Conservation (phyloP, 257 asterid genomes). For the Solanum chaucha region DNA sequence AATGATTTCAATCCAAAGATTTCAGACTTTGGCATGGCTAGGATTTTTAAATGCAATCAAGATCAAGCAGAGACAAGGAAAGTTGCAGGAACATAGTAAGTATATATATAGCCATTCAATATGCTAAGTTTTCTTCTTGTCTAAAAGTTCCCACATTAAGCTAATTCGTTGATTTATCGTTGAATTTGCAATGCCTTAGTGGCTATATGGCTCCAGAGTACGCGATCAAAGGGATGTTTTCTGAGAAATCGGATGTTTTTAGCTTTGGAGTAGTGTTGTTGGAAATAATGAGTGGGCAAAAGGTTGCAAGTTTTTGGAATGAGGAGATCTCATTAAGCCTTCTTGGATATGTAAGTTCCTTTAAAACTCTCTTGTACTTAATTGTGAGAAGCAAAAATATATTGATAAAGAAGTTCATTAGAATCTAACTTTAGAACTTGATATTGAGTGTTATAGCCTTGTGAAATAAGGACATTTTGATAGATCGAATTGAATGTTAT, state of each 20-base stretch:
- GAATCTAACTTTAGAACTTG: not conserved
- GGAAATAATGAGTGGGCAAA: constrained; percentile 52
- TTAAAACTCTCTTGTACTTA: not conserved
- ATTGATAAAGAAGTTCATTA: too few relatives aligned
- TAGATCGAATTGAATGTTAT: not conserved
- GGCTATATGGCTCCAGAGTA: constrained; percentile 39
- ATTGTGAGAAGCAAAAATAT: not conserved
- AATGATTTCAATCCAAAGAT: constrained; percentile 52
- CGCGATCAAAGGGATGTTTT: constrained; percentile 43
- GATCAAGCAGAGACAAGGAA: constrained; percentile 42
- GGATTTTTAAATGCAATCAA: constrained; percentile 33
- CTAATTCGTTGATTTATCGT: not conserved
- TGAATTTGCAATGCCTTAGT: not conserved
- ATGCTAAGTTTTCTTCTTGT: not conserved
- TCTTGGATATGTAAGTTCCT: constrained; percentile 44
- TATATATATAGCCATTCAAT: not conserved
- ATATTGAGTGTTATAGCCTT: not conserved
- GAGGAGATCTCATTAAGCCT: constrained; percentile 41
- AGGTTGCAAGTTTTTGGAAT: constrained; percentile 29
- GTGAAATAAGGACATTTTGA: not conserved
- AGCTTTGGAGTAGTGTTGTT: constrained; percentile 49
- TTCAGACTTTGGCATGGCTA: constrained; percentile 64
- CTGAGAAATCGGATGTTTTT: constrained; percentile 48
- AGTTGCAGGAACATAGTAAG: constrained; percentile 60
- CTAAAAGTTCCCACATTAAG: not conserved